Evolutionary conservation across 1,284 basidiomycete genomes (phyloP), one percentile per base, ranked within the genome.

Genomic region (Cutaneotrichosporon mucoides): DNA sequence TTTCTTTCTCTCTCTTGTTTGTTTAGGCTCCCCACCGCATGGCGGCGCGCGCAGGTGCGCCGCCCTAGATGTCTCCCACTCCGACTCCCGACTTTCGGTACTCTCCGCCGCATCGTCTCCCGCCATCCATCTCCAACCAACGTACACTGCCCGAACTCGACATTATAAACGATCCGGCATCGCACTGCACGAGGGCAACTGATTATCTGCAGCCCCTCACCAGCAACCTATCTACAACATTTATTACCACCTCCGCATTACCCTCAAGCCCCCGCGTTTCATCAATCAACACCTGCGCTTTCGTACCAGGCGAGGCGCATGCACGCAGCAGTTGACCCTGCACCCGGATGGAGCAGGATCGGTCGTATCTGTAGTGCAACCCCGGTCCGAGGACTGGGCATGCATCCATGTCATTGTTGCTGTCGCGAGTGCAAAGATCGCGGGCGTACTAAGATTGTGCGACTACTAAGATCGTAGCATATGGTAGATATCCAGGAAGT

Each of bases 131-230:
- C 60, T 56, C 53, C 55, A 16, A 42, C 44, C n/a, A n/a, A 60
- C 55, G 49, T 41, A 51, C 49, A 51, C 37, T 51, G 49, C 49
- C 38, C 38, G 37, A 5, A 38, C 35, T 16, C 51, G 33, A 52
- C 48, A 51, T 13, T 57, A 61, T 61, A n/a, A 57, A 61, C 60
- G 56, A 58, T 57, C 44, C 60, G 60, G 56, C 53, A 55, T 55
- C 51, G 48, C 53, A 62, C 42, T 48, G 49, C 53, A 62, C 46
- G 56, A 58, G 60, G 60, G 60, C 60, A 61, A 61, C 60, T 61
- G 60, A 50, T 37, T n/a, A n/a, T n/a, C 49, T 33, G 12, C 60
- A 61, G 60, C 60, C 60, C 60, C 60, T 61, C 55, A 44, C 35
- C 53, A 15, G 42, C 51, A 34, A 51, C 9, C 48, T 38, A 50